Evolutionary conservation across 352 stramenopile species (phyloP).

Genomic region (Hyphochytrium catenoides): DNA sequence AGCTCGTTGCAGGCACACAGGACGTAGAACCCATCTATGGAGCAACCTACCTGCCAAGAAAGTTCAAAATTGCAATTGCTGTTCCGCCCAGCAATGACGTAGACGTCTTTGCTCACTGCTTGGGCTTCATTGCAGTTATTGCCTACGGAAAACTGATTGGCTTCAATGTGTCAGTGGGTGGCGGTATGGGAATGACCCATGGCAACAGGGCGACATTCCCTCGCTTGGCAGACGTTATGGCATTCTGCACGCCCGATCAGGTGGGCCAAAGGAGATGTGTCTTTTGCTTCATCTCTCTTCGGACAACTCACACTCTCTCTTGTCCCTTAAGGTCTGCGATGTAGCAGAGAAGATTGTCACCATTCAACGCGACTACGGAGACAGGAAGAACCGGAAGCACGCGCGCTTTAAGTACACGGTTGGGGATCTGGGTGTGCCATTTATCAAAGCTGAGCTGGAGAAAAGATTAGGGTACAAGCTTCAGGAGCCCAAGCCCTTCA

Average conservation of each 20-base stretch:
- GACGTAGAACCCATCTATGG: slow-evolving; percentile 95
- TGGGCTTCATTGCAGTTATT: slow-evolving; percentile 81
- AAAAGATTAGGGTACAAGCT: slow-evolving; percentile 79
- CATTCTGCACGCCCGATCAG: slow-evolving; percentile 81
- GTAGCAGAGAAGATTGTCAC: slow-evolving; percentile 79
- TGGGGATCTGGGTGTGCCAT: slow-evolving; percentile 81
- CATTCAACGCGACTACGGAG: slow-evolving; percentile 84
- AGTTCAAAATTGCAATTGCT: slow-evolving; percentile 97
- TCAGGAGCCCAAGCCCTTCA: slow-evolving; percentile 40
- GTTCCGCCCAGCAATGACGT: slow-evolving; percentile 91
- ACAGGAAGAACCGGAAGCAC: slow-evolving; percentile 87
- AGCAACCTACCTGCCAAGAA: slow-evolving; percentile 85
- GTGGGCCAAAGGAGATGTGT: no score
- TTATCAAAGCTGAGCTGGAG: slow-evolving; percentile 78
- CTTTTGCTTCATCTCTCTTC: slow-evolving; percentile 10
- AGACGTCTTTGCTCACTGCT: slow-evolving; percentile 91
- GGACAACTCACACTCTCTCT: neutral
- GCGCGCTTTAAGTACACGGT: slow-evolving; percentile 96
- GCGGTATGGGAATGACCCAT: slow-evolving; percentile 91
- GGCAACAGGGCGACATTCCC: slow-evolving; percentile 93
- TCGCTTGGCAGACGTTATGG: slow-evolving; percentile 80
- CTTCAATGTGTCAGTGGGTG: slow-evolving; percentile 90
- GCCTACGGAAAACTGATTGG: slow-evolving; percentile 50
- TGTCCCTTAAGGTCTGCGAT: slow-evolving; percentile 23
- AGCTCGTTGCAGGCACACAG: slow-evolving; percentile 81